phyloP scores from a whole-genome alignment of 2,329 filamentous ascomycete species.

The Aspergillus sp. region DNA sequence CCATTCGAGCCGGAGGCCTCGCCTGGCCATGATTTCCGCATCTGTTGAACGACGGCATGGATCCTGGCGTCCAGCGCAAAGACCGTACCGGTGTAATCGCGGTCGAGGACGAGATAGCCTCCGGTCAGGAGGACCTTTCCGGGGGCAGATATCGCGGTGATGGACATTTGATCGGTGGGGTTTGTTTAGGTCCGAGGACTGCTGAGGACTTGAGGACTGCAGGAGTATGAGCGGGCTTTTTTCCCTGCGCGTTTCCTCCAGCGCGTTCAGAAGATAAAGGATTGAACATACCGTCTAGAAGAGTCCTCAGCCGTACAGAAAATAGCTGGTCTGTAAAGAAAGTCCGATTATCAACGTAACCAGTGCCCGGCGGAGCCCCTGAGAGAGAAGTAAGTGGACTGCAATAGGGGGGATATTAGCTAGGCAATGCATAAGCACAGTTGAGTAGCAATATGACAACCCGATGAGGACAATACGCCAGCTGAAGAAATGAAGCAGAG shows the following conservation, averaged over 20 bases:
- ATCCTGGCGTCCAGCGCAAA: conserved; percentile 58
- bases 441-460: not conserved
- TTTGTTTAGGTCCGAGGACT: too few relatives aligned
- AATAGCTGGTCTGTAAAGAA: too few relatives aligned
- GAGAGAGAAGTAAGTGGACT: not conserved
- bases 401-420: too few relatives aligned
- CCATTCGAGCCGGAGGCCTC: conserved; percentile 1
- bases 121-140: conserved; percentile 94
- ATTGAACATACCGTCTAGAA: too few relatives aligned
- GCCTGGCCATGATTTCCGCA: conserved; percentile 32
- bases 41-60: conserved; percentile 50
- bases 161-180: not conserved
- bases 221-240: too few relatives aligned
- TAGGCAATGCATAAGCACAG: not conserved
- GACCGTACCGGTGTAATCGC: conserved; percentile 67
- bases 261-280: too few relatives aligned
- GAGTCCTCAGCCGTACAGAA: too few relatives aligned
- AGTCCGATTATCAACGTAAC: not conserved
- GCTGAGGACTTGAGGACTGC: not conserved
- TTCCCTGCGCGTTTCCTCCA: too few relatives aligned
- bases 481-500: not conserved
- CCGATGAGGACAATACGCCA: not conserved
- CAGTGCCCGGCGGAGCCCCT: not conserved
- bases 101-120: conserved; percentile 89
- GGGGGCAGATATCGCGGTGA: conserved; percentile 70